Percentiles rank a stretch among this genome's conserved stretches.
phyloP scores from a whole-genome alignment of 2,329 filamentous ascomycete genomes.

The Teratosphaeria viscida region DNA sequence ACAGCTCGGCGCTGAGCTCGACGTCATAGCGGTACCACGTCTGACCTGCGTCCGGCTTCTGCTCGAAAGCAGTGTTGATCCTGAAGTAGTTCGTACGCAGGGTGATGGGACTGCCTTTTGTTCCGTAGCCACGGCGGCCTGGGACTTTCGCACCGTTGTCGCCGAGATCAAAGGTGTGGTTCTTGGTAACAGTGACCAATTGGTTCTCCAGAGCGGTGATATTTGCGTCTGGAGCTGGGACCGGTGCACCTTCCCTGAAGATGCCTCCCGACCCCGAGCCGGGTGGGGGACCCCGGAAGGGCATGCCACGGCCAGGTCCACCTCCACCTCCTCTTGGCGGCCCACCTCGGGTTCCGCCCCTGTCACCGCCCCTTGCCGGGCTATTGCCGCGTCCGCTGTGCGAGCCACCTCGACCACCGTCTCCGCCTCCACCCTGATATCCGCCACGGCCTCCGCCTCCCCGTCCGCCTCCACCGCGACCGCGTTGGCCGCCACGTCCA shows the following conservation, averaged over 20 bases:
- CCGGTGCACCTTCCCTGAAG: constrained; percentile 7
- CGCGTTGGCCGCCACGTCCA: constrained; percentile 8
- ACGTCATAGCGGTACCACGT: constrained; percentile 34
- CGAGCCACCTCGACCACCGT: neutral
- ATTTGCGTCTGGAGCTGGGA: constrained; percentile 13
- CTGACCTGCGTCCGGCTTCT: constrained; percentile 11
- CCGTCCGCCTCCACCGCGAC: constrained; percentile 5
- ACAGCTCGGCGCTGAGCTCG: constrained; percentile 18
- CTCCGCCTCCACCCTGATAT: neutral
- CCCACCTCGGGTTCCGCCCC: constrained; percentile 16
- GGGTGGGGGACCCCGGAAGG: constrained; percentile 14
- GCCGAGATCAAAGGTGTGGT: constrained; percentile 3
- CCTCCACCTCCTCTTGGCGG: constrained; percentile 10
- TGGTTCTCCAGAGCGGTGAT: constrained; percentile 12
- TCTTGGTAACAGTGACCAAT: constrained; percentile 4
- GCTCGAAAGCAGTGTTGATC: constrained; percentile 27
- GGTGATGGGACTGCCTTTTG: constrained; percentile 25
- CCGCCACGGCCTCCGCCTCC: constrained; percentile 3
- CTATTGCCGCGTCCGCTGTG: constrained; percentile 1
- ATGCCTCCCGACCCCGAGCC: constrained; percentile 12
- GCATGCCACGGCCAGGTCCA: constrained; percentile 11
- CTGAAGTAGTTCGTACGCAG: constrained; percentile 36
- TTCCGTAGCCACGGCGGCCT: constrained; percentile 29
- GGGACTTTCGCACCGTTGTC: constrained; percentile 16
- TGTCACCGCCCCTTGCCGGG: constrained; percentile 9